phyloP scores from a whole-genome alignment of 129 eudicot genomes.

The Flaveria bidentis region DNA sequence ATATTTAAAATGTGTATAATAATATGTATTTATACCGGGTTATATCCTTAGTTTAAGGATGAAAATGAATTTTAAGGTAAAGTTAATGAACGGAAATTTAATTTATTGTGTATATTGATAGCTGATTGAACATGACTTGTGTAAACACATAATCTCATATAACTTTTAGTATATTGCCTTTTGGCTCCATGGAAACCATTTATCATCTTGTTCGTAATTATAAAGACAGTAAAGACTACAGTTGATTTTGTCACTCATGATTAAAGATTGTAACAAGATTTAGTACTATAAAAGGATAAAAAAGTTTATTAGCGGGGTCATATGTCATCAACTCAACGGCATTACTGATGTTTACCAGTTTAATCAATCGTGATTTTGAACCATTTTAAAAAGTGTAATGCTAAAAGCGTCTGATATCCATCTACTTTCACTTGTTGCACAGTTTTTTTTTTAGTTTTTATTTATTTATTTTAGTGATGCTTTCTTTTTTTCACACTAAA shows the following conservation, averaged over 20 bases:
- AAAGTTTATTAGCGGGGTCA: background rate
- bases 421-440: too few relatives aligned
- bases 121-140: background rate
- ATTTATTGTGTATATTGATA: too few relatives aligned
- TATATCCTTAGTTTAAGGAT: too few relatives aligned
- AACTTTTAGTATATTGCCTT: background rate
- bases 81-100: too few relatives aligned
- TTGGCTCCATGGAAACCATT: background rate
- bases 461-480: too few relatives aligned
- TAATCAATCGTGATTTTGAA: background rate
- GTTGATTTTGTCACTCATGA: background rate
- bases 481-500: too few relatives aligned
- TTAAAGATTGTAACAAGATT: background rate
- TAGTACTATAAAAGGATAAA: background rate
- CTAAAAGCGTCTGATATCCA: too few relatives aligned
- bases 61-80: too few relatives aligned
- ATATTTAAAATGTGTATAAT: too few relatives aligned
- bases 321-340: background rate
- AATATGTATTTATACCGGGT: too few relatives aligned
- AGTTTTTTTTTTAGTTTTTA: too few relatives aligned
- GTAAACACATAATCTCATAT: background rate
- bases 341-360: background rate
- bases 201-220: background rate
- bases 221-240: background rate
- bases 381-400: too few relatives aligned